Evolutionary conservation across 306 rosid genomes (phyloP).

Genomic region (Astragalus glycyphyllos): DNA sequence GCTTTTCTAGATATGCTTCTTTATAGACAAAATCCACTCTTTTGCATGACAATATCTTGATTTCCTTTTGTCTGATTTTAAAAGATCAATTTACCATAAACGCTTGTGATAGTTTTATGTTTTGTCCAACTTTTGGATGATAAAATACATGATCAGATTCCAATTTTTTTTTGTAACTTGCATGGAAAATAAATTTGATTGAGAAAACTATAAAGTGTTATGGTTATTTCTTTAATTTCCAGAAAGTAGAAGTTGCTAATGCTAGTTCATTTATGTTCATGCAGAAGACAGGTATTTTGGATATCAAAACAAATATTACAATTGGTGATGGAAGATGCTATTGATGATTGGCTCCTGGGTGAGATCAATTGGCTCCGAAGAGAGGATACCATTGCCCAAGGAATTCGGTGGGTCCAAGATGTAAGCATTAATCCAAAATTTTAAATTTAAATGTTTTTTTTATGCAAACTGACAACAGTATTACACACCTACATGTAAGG

Average conservation of each 20-base stretch:
- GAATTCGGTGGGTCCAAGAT: constrained; percentile 93
- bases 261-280: constrained; percentile 35
- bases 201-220: constrained; percentile 8
- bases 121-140: constrained; percentile 13
- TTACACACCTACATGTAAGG: too few species aligned
- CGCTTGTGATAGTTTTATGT: not conserved
- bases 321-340: constrained; percentile 96
- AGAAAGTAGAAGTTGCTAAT: constrained; percentile 32
- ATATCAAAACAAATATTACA: constrained; percentile 95
- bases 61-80: too few species aligned
- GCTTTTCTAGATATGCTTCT: not conserved
- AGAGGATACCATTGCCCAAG: constrained; percentile 82
- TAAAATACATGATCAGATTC: constrained; percentile 19
- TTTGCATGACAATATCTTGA: too few species aligned
- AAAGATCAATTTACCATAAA: not conserved
- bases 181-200: constrained; percentile 9
- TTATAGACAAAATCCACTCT: too few species aligned
- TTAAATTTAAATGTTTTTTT: too few species aligned
- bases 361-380: constrained; percentile 89
- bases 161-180: constrained; percentile 6
- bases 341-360: constrained; percentile 90
- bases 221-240: constrained; percentile 18
- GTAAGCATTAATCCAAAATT: constrained; percentile 60
- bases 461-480: too few species aligned
- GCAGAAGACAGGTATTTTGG: constrained; percentile 99